Evolutionary conservation across 192 early-diverging fungal species (phyloP), one percentile per base, ranked within the genome.

Genomic region (Fimicolochytrium jonesii): DNA sequence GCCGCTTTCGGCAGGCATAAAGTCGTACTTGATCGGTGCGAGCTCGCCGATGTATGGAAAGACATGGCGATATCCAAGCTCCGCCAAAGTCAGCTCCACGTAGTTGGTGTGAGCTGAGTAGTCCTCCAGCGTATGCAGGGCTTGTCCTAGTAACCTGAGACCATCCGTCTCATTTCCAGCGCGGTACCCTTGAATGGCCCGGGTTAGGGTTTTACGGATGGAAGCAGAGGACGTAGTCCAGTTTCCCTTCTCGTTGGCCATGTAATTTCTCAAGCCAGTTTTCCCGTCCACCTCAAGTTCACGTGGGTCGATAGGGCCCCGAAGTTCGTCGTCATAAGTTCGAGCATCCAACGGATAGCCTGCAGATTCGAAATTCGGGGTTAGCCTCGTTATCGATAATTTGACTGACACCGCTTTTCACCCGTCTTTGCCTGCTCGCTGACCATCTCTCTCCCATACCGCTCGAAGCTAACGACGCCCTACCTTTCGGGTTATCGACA

Each of bases 401-500:
- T n/a, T n/a, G n/a, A n/a, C n/a, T n/a, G n/a, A n/a, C n/a, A n/a
- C n/a, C n/a, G n/a, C n/a, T n/a, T n/a, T n/a, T n/a, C n/a, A n/a
- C n/a, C n/a, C n/a, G n/a, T n/a, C n/a, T n/a, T n/a, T n/a, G n/a
- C n/a, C n/a, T n/a, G n/a, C n/a, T n/a, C n/a, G n/a, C n/a, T n/a
- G n/a, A n/a, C n/a, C n/a, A n/a, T n/a, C n/a, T n/a, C n/a, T n/a
- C n/a, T n/a, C n/a, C n/a, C n/a, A n/a, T n/a, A n/a, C n/a, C n/a
- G n/a, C n/a, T n/a, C n/a, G n/a, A n/a, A n/a, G n/a, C n/a, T n/a
- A n/a, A n/a, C n/a, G n/a, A n/a, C n/a, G n/a, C n/a, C n/a, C n/a
- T n/a, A n/a, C n/a, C 55, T 32, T 57, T 57, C 4, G 55, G 55
- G 43, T 57, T 57, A 32, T 57, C 55, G 55, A 57, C 29, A 32